Conservation (phyloP, 1,284 basidiomycete species). For the Erythrobasidium hasegawianum region DNA sequence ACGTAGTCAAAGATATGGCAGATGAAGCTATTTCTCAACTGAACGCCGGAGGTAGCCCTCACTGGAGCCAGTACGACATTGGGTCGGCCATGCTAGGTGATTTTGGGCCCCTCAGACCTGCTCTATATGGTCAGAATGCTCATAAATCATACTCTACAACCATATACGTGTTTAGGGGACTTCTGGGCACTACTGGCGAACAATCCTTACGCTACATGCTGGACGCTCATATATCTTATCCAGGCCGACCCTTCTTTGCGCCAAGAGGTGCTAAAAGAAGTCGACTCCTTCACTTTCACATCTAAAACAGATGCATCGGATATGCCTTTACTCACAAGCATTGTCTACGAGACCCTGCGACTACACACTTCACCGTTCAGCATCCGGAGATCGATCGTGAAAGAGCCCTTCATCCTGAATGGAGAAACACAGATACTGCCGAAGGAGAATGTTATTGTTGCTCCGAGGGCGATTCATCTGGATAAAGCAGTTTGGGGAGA, state of each 20-base stretch:
- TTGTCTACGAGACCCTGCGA: constrained; percentile 50
- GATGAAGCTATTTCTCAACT: constrained; percentile 28
- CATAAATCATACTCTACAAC: not conserved
- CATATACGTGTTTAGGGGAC: constrained; percentile 9
- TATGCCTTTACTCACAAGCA: constrained; percentile 46
- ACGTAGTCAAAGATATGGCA: constrained; percentile 39
- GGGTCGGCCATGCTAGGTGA: constrained; percentile 34
- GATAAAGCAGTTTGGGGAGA: constrained; percentile 29
- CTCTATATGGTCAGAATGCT: not conserved
- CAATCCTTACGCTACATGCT: constrained; percentile 46
- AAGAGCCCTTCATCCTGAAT: not conserved
- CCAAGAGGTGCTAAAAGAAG: constrained; percentile 44
- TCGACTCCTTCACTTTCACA: constrained; percentile 37
- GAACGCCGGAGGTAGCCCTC: not conserved
- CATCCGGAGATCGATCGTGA: constrained; percentile 37
- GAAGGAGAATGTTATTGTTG: constrained; percentile 31
- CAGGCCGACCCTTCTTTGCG: constrained; percentile 44
- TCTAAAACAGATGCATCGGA: constrained; percentile 28
- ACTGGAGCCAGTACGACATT: constrained; percentile 41
- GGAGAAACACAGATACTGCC: not conserved
- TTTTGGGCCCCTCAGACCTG: no score
- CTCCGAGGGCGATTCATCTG: constrained; percentile 36
- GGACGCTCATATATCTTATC: constrained; percentile 46
- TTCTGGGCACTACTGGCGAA: constrained; percentile 49
- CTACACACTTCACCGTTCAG: constrained; percentile 47